Conservation (phyloP, 495 filamentous ascomycete species). For the Podospora bellae-mahoneyi region DNA sequence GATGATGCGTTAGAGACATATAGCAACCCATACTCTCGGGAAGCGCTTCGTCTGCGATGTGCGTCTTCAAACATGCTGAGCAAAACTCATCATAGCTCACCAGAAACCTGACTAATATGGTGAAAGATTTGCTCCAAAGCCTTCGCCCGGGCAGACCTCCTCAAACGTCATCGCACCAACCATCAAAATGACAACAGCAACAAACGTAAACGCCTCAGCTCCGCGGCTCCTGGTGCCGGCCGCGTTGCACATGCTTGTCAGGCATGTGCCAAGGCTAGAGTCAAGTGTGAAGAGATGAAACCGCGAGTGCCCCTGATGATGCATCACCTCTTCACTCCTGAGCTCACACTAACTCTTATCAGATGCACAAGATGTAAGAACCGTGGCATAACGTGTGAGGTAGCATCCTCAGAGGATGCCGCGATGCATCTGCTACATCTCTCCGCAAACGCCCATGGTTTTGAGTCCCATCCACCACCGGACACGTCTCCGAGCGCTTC, state of each 20-base stretch:
- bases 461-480: slow-evolving; percentile 3
- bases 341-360: slow-evolving; percentile 2
- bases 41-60: slow-evolving; percentile 49
- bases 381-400: slow-evolving; percentile 46
- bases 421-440: slow-evolving; percentile 37
- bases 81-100: too few species aligned
- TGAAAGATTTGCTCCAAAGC: slow-evolving; percentile 50
- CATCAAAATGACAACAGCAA: slow-evolving; percentile 45
- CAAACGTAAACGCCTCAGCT: slow-evolving; percentile 45
- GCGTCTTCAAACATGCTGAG: slow-evolving; percentile 20
- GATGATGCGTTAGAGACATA: slow-evolving; percentile 42
- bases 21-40: slow-evolving; percentile 56
- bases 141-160: slow-evolving; percentile 53
- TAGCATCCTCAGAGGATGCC: slow-evolving; percentile 39
- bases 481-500: not conserved
- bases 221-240: slow-evolving; percentile 41
- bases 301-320: slow-evolving; percentile 22
- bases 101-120: not conserved
- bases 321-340: slow-evolving; percentile 13
- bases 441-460: slow-evolving; percentile 26
- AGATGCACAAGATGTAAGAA: slow-evolving; percentile 49
- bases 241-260: slow-evolving; percentile 56
- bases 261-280: slow-evolving; percentile 49
- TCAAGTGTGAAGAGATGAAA: slow-evolving; percentile 53
- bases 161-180: slow-evolving; percentile 54